A percentile compares a stretch with the other conserved stretches of the same genome.
Evolutionary conservation across 148 eudicot genomes (phyloP).

Genomic region (Gaultheria prostrata): DNA sequence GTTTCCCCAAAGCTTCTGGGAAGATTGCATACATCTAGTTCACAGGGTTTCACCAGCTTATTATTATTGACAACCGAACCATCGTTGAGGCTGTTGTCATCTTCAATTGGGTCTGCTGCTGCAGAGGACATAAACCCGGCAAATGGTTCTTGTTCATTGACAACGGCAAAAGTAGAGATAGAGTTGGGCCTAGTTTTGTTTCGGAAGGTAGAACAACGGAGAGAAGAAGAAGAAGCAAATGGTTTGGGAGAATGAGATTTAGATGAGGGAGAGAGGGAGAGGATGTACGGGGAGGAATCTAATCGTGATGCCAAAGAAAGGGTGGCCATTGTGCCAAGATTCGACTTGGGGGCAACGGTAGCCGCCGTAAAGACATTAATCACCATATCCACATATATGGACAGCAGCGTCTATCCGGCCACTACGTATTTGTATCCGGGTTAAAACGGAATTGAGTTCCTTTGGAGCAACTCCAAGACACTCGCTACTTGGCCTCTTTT

Average conservation of each 20-base stretch:
- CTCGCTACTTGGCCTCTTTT: no score
- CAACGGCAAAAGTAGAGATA: constrained; percentile 11
- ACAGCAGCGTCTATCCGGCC: background rate
- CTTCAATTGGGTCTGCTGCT: background rate
- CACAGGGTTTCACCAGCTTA: constrained; percentile 1
- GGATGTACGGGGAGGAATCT: background rate
- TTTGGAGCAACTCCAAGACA: no score
- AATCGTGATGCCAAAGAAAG: background rate
- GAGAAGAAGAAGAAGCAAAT: constrained; percentile 9
- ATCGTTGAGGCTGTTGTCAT: background rate
- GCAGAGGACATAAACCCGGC: background rate
- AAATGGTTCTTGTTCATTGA: constrained; percentile 13
- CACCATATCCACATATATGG: background rate
- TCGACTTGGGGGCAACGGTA: background rate
- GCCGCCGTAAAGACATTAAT: background rate
- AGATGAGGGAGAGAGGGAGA: background rate
- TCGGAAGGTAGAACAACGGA: background rate
- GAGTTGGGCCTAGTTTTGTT: background rate
- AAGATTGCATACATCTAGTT: constrained; percentile 24
- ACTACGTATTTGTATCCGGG: background rate
- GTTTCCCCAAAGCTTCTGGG: constrained; percentile 19
- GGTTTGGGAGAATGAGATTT: background rate
- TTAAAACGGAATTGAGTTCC: no score
- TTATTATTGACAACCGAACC: background rate
- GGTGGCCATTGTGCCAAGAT: background rate